Conservation (phyloP, 805 yeast species). For the Wickerhamomyces ciferrii region DNA sequence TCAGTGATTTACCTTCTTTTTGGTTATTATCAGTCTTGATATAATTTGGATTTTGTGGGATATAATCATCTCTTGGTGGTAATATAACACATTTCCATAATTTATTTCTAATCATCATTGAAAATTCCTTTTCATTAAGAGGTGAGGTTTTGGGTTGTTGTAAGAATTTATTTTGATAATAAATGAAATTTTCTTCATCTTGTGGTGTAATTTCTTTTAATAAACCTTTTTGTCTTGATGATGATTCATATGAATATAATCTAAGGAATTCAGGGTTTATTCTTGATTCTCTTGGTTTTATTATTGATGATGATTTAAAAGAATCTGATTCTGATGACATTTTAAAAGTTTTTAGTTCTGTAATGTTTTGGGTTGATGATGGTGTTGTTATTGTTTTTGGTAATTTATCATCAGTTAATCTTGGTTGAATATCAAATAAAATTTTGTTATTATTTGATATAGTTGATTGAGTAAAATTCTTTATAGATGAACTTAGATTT, state of each 20-base stretch:
- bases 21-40: constrained; percentile 6
- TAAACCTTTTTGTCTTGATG: constrained; percentile 29
- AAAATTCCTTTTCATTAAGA: constrained; percentile 32
- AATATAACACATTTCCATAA: constrained; percentile 49
- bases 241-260: constrained; percentile 43
- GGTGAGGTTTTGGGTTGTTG: constrained; percentile 12
- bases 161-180: constrained; percentile 2
- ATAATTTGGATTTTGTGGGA: constrained; percentile 26
- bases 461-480: constrained; percentile 11
- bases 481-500: constrained; percentile 15
- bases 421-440: constrained; percentile 21
- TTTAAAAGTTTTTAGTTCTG: constrained; percentile 21
- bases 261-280: constrained; percentile 44
- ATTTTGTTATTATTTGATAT: constrained; percentile 13
- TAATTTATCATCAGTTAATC: constrained; percentile 19
- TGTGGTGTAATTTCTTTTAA: constrained; percentile 28
- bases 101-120: constrained; percentile 40
- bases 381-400: constrained; percentile 5
- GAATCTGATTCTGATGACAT: constrained; percentile 12
- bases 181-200: constrained; percentile 20
- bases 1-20: background rate
- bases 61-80: constrained; percentile 42
- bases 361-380: background rate
- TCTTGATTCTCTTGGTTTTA: constrained; percentile 38
- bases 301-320: constrained; percentile 6